Conservation (phyloP, 2,329 filamentous ascomycete species). For the Aspergillus sp. region DNA sequence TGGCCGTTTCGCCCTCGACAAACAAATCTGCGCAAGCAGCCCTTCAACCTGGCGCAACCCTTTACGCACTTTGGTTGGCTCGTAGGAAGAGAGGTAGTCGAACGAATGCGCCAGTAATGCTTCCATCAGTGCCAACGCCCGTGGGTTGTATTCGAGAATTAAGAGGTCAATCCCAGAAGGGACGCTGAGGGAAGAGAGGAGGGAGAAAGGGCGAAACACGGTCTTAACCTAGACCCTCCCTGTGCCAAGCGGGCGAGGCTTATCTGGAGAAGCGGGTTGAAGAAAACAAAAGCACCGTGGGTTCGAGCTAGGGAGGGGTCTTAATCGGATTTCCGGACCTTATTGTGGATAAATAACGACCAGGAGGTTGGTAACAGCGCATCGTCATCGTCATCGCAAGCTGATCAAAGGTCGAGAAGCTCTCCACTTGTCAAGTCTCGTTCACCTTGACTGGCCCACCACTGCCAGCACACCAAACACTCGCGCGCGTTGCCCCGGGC, state of each 20-base stretch:
- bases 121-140: constrained; percentile 65
- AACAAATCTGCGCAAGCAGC: constrained; percentile 89
- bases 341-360: constrained; percentile 9
- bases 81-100: constrained; percentile 92
- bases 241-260: constrained; percentile 8
- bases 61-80: constrained; percentile 86
- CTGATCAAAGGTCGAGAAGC: constrained; percentile 17
- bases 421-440: constrained; percentile 2
- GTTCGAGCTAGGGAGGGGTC: constrained; percentile 4
- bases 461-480: constrained; percentile 22
- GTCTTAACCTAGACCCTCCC: constrained; percentile 12
- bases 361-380: constrained; percentile 5
- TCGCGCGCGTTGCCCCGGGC: constrained; percentile 22
- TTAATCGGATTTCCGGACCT: not conserved
- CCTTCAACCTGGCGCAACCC: constrained; percentile 92
- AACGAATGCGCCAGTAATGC: constrained; percentile 88
- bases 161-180: constrained; percentile 2
- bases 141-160: not conserved
- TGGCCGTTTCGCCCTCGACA: constrained; percentile 55
- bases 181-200: constrained; percentile 2
- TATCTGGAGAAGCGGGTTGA: constrained; percentile 11
- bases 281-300: not conserved
- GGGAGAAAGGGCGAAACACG: constrained; percentile 8
- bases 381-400: constrained; percentile 2
- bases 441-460: constrained; percentile 10